Evolutionary conservation across 2,329 filamentous ascomycete species (phyloP).

Genomic region (Hypoxylon sp.): DNA sequence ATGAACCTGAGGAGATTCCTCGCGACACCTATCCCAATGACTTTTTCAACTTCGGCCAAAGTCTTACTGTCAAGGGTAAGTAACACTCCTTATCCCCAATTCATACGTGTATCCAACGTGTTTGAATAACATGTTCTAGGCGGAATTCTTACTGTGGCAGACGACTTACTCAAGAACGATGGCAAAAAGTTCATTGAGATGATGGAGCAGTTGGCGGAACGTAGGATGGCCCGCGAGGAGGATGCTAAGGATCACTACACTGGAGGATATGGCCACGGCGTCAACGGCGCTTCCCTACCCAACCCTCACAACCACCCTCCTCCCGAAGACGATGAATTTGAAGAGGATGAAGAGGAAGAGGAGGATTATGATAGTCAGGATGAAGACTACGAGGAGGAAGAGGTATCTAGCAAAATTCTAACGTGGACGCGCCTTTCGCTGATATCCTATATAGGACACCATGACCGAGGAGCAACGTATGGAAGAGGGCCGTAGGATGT

Average conservation of each 20-base stretch:
- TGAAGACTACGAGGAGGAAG: conserved; percentile 82
- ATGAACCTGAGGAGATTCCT: conserved; percentile 65
- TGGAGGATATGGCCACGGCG: conserved; percentile 67
- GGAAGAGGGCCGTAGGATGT: conserved; percentile 98
- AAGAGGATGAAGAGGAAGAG: conserved; percentile 73
- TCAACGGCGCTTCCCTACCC: conserved; percentile 71
- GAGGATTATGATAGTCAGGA: conserved; percentile 74
- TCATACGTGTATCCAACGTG: conserved; percentile 42
- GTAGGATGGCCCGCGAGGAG: conserved; percentile 96
- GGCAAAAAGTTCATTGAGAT: conserved; percentile 99
- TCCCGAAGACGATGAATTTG: conserved; percentile 81
- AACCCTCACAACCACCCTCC: conserved; percentile 78
- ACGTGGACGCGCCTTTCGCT: conserved; percentile 36
- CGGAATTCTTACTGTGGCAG: conserved; percentile 97
- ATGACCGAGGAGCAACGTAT: conserved; percentile 99
- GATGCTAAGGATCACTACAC: conserved; percentile 79
- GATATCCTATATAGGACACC: conserved; percentile 75
- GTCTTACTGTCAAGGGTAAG: conserved; percentile 90
- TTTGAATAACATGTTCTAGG: conserved; percentile 69
- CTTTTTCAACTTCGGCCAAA: conserved; percentile 98
- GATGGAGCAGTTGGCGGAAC: conserved; percentile 99
- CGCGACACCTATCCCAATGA: conserved; percentile 80
- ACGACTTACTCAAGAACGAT: conserved; percentile 98
- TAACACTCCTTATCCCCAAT: conserved; percentile 17
- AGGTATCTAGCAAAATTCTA: conserved; percentile 61